Evolutionary conservation across 306 rosid species (phyloP).

Genomic region (Herpetospermum pedunculosum): DNA sequence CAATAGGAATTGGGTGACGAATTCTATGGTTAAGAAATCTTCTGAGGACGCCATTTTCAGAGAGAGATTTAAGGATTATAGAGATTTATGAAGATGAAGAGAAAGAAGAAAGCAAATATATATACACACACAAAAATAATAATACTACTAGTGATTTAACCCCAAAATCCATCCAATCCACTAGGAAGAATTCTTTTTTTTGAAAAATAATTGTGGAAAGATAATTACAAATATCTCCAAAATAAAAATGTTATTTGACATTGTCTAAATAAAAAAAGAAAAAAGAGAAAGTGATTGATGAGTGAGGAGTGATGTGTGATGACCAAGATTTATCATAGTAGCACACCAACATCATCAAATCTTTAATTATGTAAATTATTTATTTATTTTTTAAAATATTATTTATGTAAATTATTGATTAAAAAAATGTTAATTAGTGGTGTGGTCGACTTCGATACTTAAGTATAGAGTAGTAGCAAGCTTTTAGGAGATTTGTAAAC

Average conservation of each 20-base stretch:
- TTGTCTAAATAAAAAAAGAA: no score
- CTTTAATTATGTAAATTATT: not conserved
- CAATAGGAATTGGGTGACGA: constrained; percentile 28
- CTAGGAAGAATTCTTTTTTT: not conserved
- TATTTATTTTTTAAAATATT: no score
- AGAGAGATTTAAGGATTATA: not conserved
- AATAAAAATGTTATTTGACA: not conserved
- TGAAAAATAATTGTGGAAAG: not conserved
- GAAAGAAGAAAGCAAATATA: no score
- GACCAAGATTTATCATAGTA: not conserved
- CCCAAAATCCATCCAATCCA: not conserved
- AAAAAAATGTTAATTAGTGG: no score
- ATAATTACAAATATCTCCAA: not conserved
- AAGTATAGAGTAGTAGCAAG: no score
- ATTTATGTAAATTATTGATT: no score
- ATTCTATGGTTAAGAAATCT: constrained; percentile 21
- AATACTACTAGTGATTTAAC: not conserved
- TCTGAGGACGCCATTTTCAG: constrained; percentile 7
- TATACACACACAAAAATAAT: no score
- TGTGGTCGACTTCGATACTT: no score
- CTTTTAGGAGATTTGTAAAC: no score
- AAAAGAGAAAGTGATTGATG: not conserved
- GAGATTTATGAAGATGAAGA: not conserved
- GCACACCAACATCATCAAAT: not conserved
- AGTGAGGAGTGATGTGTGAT: no score